Base-by-base conservation (phyloP, 768 basidiomycete species). In the Naganishia friedmannii region DNA sequence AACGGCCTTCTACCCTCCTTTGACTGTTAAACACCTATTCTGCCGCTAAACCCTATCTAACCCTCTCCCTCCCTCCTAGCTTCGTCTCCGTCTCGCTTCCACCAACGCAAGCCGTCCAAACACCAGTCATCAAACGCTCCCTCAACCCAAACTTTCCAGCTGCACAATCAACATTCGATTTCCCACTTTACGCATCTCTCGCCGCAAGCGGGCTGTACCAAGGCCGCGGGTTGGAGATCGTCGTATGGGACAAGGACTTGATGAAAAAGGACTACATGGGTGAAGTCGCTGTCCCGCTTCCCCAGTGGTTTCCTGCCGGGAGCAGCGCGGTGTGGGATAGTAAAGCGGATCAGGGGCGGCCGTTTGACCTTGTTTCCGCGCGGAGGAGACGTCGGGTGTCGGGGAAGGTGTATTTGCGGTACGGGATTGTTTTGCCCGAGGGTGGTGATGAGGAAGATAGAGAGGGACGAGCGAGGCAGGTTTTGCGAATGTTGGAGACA, bases 221-320 rank as follows among this genome's bases (percentile, higher is more conserved):
- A 19, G 77, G 77, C 7, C 63, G 79, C 32, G 79, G 81, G 3
- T 37, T 97, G 53, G 93, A 97, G 80, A 83, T 92, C 39, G 88
- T 96, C 15, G 85, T 93, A 0, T 99, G 95, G 94, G 93, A 94
- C 81, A 93, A 89, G 80, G 79, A 83, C 37, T 83, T 91, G 73
- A 79, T 93, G 75, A 86, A 85, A 76, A 96, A 93, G 82, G 95
- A 97, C 54, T 99, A 96, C 79, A 85, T 99, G 19, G 96, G 96
- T 19, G 95, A 99, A 80, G 86, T 87, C 5, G 86, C 88, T 0
- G 73, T 97, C 8, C 86, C 87, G 0, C 78, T 95, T n/a, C 88
- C 88, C 23, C 87, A 90, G 39, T 95, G 92, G 92, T 51, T 54
- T 39, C 55, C 51, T 9, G 55, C 26, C 13, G 39, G 34, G 19